Evolutionary conservation across 441 rosid species (phyloP), one percentile per base, ranked within the genome.

Genomic region (Breynia disticha): DNA sequence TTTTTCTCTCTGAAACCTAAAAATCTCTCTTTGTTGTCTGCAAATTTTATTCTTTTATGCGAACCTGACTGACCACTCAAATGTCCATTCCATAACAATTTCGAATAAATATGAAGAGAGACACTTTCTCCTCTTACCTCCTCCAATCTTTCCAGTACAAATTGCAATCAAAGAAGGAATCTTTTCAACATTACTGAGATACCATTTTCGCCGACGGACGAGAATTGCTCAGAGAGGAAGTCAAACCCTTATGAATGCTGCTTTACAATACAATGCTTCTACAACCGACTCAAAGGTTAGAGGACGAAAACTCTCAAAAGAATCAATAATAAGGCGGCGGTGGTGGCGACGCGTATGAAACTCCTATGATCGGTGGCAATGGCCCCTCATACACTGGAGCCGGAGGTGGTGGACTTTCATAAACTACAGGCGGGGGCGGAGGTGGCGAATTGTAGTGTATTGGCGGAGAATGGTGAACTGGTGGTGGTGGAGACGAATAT

Each of bases 281-380:
- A 28, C 7, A 28, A 28, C 5, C 35, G 35, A 28, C 35, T 28
- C 62, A 54, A 65, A 73, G 82, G 78, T 68, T 78, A 72, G 79
- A 77, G 75, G 78, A 68, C 70, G 71, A 48, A 69, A 72, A 48
- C 71, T 80, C 77, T 70, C 80, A 73, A 82, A 83, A 81, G 82
- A 87, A 87, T 90, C 82, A 90, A 76, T 90, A 90, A 77, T 75
- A 84, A 60, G 95, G 95, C 42, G 97, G 97, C 12, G 96, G 97
- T 20, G 97, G 97, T 48, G 96, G 95, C 14, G 97, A 90, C 32
- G 95, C 95, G 49, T 90, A 90, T 38, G 97, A 73, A 14, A 90
- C 72, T 64, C 95, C 97, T 10, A 58, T 48, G 16, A 90, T 70
- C 21, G 97, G 95, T 16, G 97, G 97, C 73, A 90, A 72, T 62